Conservation (phyloP, 805 yeast species). For the Starmerella bacillaris region DNA sequence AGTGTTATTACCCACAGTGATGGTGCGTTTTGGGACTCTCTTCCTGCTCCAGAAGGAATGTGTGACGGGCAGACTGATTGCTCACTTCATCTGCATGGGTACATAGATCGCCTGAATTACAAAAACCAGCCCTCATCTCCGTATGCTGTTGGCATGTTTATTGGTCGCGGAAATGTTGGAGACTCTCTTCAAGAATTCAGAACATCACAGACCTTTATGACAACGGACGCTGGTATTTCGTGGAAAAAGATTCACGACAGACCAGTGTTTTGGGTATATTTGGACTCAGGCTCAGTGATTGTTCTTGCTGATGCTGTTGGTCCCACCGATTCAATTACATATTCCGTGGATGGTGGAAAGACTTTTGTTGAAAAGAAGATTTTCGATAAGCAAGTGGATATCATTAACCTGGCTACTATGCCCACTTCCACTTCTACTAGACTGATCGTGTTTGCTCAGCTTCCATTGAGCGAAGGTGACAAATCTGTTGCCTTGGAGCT, state of each 20-base stretch:
- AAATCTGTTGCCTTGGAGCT: constrained; percentile 33
- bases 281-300: constrained; percentile 81
- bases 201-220: constrained; percentile 52
- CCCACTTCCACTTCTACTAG: constrained; percentile 80
- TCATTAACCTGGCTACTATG: constrained; percentile 67
- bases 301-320: constrained; percentile 47
- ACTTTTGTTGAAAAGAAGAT: constrained; percentile 57
- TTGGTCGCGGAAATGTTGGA: constrained; percentile 93
- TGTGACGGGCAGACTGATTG: constrained; percentile 42
- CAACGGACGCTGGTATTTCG: constrained; percentile 77
- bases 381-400: constrained; percentile 34
- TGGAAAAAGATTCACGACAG: constrained; percentile 72
- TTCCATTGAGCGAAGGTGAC: constrained; percentile 30
- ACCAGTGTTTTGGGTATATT: constrained; percentile 80
- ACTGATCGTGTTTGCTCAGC: constrained; percentile 44
- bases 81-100: constrained; percentile 74
- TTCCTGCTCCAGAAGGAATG: constrained; percentile 53
- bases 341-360: constrained; percentile 63
- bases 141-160: constrained; percentile 72
- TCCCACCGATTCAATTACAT: constrained; percentile 39
- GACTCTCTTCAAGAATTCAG: constrained; percentile 31
- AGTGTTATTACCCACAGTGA: constrained; percentile 73
- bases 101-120: constrained; percentile 65
- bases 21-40: constrained; percentile 68
- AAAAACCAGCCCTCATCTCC: constrained; percentile 77